Base-by-base conservation (phyloP, 352 stramenopile species). In the Pythium grandisporangium region DNA sequence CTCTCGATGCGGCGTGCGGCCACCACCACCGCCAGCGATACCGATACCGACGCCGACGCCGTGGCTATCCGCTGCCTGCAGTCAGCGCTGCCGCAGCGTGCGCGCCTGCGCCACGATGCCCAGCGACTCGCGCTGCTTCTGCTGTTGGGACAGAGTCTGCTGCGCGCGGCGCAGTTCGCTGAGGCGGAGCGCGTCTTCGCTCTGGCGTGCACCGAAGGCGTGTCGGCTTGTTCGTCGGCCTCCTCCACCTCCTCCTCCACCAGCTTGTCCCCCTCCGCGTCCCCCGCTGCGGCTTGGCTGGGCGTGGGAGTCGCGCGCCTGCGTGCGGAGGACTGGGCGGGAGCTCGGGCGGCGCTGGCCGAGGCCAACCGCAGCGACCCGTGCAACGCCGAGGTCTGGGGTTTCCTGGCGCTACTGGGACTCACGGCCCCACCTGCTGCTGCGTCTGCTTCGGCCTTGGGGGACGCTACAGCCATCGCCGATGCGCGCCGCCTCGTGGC, bases 251-350 rank as follows among this genome's bases (percentile, higher is more conserved):
- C n/a, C n/a, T n/a, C n/a, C n/a, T n/a, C n/a, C n/a, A n/a, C n/a
- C n/a, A n/a, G n/a, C n/a, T n/a, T n/a, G n/a, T n/a, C n/a, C n/a
- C n/a, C n/a, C n/a, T n/a, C n/a, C n/a, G n/a, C n/a, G n/a, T n/a
- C n/a, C n/a, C n/a, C n/a, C n/a, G n/a, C n/a, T n/a, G n/a, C 77
- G 2, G 61, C 45, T n/a, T 93, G 79, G 79, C 65, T 93, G 7
- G 77, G 77, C 30, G 71, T 89, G 2, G 79, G 77, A 22, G 84
- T 91, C 40, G 65, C 78, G 4, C 63, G 53, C 27, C 40, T 89
- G 14, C 72, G 78, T n/a, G 49, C 79, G 21, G 77, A 91, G 43
- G 55, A 65, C 13, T 84, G 55, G 56, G 62, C 83, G 14, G 48
- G 54, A 0, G 67, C 81, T 6, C 59, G 79, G 29, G 54, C 71